These are phyloP conservation scores for Fusarium torulosum DNA, from an alignment of 2,329 filamentous ascomycete species.

Conservation along the genomic window DNA sequence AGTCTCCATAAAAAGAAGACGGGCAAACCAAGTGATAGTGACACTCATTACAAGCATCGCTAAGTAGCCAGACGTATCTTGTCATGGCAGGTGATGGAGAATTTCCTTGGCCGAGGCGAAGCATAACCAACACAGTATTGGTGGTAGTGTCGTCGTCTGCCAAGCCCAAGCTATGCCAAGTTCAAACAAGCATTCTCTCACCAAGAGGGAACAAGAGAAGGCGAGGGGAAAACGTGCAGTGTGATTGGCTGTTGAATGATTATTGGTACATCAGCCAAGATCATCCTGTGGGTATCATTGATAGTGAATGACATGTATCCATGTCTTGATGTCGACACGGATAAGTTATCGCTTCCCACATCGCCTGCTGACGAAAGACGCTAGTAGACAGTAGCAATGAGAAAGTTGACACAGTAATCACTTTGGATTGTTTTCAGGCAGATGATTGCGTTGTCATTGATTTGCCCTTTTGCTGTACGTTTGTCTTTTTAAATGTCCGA, in stretches of 20 bases:
- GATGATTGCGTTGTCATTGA: conserved; percentile 20
- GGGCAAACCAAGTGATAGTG: conserved; percentile 10
- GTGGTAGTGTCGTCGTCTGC: conserved; percentile 30
- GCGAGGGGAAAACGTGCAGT: conserved; percentile 1
- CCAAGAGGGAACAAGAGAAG: conserved; percentile 5
- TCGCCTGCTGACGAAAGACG: conserved; percentile 32
- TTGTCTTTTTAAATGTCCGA: neutral
- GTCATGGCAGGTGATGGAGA: conserved; percentile 35
- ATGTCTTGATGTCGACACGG: conserved; percentile 1
- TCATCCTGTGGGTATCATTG: conserved; percentile 25
- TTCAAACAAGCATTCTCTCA: conserved; percentile 38
- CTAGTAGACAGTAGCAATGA: conserved; percentile 30
- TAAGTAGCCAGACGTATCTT: conserved; percentile 28
- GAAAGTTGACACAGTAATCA: conserved; percentile 23
- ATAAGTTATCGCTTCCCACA: conserved; percentile 16
- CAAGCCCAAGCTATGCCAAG: conserved; percentile 42
- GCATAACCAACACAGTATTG: conserved; percentile 18
- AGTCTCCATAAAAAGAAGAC: conserved; percentile 19
- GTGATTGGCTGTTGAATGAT: conserved; percentile 28
- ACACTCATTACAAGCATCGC: conserved; percentile 23
- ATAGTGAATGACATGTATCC: neutral
- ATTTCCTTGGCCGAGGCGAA: conserved; percentile 39
- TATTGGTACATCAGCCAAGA: conserved; percentile 30
- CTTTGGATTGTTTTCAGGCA: conserved; percentile 10
- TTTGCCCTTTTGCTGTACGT: neutral